A percentile compares a stretch with the other conserved stretches of the same genome.
Conservation (phyloP, 345 rosid genomes). For the Moringa oleifera region DNA sequence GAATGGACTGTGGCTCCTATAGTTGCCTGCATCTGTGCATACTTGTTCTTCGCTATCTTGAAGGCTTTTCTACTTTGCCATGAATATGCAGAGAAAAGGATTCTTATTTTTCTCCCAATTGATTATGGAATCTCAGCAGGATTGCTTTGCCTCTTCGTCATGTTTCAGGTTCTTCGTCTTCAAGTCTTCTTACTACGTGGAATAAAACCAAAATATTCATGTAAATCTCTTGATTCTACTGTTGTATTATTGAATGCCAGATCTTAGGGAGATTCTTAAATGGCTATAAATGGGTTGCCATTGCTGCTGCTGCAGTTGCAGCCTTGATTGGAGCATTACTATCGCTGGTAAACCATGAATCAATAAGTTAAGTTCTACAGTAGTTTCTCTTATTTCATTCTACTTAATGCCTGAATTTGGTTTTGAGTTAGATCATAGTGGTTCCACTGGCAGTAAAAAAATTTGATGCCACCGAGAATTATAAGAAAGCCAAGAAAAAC, state of each 20-base stretch:
- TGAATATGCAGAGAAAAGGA: constrained; percentile 23
- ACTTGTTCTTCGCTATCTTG: constrained; percentile 13
- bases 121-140: constrained; percentile 30
- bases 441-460: constrained; percentile 22
- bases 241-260: constrained; percentile 13
- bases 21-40: constrained; percentile 20
- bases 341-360: constrained; percentile 21
- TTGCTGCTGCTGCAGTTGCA: constrained; percentile 20
- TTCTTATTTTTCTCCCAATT: constrained; percentile 25
- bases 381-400: too few relatives aligned
- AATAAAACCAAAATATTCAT: too few relatives aligned
- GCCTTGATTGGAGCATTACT: constrained; percentile 17
- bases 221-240: too few relatives aligned
- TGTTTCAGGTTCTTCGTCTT: constrained; percentile 18
- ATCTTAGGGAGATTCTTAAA: constrained; percentile 12
- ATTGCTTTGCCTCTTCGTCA: constrained; percentile 26
- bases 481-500: constrained; percentile 11
- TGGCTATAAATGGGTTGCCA: constrained; percentile 14
- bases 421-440: constrained; percentile 11
- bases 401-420: constrained; percentile 2
- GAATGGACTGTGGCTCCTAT: constrained; percentile 33
- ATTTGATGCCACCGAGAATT: neutral
- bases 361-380: neutral
- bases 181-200: neutral
- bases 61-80: constrained; percentile 21